Conservation (phyloP, 805 yeast genomes). For the Barnettozyma siamensis region DNA sequence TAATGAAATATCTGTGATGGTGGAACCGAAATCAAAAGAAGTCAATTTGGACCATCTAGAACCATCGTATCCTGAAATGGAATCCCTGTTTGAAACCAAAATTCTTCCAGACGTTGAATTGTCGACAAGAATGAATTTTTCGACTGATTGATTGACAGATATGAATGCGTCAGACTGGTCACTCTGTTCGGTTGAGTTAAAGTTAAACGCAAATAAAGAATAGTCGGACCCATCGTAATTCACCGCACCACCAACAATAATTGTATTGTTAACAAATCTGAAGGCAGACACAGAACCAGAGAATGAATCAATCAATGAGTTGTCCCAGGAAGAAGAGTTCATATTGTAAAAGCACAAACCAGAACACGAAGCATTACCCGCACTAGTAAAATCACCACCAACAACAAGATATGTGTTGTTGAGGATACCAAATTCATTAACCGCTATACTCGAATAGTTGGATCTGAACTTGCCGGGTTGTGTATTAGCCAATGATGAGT, state of each 20-base stretch:
- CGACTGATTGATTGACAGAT: slow-evolving; percentile 22
- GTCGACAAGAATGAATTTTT: slow-evolving; percentile 43
- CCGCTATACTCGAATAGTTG: slow-evolving; percentile 28
- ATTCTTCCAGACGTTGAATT: slow-evolving; percentile 36
- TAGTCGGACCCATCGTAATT: slow-evolving; percentile 30
- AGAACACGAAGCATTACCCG: slow-evolving; percentile 52
- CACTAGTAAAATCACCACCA: slow-evolving; percentile 65
- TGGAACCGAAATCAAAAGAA: slow-evolving; percentile 26
- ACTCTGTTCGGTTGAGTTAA: slow-evolving; percentile 31
- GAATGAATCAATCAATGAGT: slow-evolving; percentile 28
- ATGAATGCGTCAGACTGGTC: slow-evolving; percentile 20
- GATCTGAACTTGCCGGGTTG: slow-evolving; percentile 13
- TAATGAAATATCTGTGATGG: slow-evolving; percentile 42
- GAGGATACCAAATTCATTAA: slow-evolving; percentile 31
- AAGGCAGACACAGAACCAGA: slow-evolving; percentile 54
- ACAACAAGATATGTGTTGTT: slow-evolving; percentile 46
- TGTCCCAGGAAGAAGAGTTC: slow-evolving; percentile 46
- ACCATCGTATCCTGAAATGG: slow-evolving; percentile 38
- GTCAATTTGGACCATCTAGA: slow-evolving; percentile 43
- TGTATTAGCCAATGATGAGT: slow-evolving; percentile 18
- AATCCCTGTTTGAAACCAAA: slow-evolving; percentile 36
- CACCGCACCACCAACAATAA: slow-evolving; percentile 53
- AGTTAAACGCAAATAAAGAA: slow-evolving; percentile 51
- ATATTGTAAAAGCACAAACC: slow-evolving; percentile 64
- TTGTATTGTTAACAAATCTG: slow-evolving; percentile 37